Evolutionary conservation across 306 rosid species (phyloP), one percentile per base, ranked within the genome.

Genomic region (Astragalus membranaceus): DNA sequence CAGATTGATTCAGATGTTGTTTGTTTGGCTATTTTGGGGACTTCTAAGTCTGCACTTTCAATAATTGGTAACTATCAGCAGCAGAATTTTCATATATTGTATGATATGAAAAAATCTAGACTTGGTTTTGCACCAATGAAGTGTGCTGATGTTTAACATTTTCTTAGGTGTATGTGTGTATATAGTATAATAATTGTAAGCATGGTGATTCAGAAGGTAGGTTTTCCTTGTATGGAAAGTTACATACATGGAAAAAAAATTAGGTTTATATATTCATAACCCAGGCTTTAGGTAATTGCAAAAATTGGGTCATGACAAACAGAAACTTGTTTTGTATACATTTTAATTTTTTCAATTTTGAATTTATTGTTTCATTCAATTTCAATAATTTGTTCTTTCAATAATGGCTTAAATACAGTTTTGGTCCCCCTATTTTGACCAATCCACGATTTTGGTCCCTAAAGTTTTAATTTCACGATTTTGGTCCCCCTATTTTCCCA

Each of bases 41-140:
- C 96, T 78, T 86, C 91, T 9, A 67, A 66, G 15, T 84, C 88
- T 42, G 87, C 85, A 10, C 88, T 94, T 63, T 90, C 97, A 5
- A 94, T 94, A 12, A 91, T 94, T 67, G 97, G 99, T 10, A 94
- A 94, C 75, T 94, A 94, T 67, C 99, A 94, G 88, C 99, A 94
- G 79, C 99, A 94, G 83, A 94, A 94, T 82, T 94, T 94, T 43
- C 97, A 91, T 35, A 81, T 94, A 66, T 69, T 89, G 4, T 94
- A 91, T 76, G 99, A 94, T 43, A 83, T 85, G 72, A 85, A 91
- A 81, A 94, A 87, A 49, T 91, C 97, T 5, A 88, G 96, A 80
- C 81, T 94, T 14, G 99, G 99, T 10, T 94, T 72, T 79, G 96
- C 92, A 47, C 95, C 97, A n/a, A 78, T 80, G 95, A 84, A 80